Conservation (phyloP, 306 rosid genomes). For the Trifolium pratense region DNA sequence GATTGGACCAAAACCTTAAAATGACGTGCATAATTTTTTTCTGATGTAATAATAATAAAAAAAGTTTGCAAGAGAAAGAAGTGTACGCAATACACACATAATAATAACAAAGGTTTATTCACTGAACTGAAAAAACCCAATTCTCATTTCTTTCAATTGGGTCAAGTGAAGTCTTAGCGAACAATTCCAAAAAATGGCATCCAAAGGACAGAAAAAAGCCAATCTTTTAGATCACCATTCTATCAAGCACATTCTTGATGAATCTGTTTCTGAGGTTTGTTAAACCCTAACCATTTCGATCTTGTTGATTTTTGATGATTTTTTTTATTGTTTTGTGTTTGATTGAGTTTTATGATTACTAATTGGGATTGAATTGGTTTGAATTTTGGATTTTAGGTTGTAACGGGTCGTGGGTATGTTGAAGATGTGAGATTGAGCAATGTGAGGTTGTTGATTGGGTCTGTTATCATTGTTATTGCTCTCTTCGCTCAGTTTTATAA, state of each 20-base stretch:
- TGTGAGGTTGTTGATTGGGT: conserved; percentile 66
- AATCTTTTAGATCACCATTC: conserved; percentile 87
- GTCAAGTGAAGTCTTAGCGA: conserved; percentile 47
- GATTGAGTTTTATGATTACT: not conserved
- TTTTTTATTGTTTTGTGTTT: conserved; percentile 13
- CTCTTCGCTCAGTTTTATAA: conserved; percentile 93
- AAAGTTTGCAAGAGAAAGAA: not conserved
- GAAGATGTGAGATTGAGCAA: conserved; percentile 95
- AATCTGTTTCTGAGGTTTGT: conserved; percentile 79
- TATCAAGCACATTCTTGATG: conserved; percentile 87
- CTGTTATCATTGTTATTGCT: conserved; percentile 74
- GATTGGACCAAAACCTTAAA: conserved; percentile 2
- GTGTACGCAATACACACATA: not conserved
- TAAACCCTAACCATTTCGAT: conserved; percentile 53
- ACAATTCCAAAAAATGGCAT: conserved; percentile 48
- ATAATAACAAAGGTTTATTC: not conserved
- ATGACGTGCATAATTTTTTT: not conserved
- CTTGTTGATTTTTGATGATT: not conserved
- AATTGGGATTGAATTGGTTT: not conserved
- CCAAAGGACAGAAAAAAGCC: conserved; percentile 75
- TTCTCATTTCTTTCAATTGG: not conserved
- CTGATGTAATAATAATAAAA: not conserved
- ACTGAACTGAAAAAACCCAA: not conserved
- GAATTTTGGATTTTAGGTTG: conserved; percentile 54
- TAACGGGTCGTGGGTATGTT: conserved; percentile 72